Conservation (phyloP, 2,329 filamentous ascomycete genomes). For the Apiospora aurea region DNA sequence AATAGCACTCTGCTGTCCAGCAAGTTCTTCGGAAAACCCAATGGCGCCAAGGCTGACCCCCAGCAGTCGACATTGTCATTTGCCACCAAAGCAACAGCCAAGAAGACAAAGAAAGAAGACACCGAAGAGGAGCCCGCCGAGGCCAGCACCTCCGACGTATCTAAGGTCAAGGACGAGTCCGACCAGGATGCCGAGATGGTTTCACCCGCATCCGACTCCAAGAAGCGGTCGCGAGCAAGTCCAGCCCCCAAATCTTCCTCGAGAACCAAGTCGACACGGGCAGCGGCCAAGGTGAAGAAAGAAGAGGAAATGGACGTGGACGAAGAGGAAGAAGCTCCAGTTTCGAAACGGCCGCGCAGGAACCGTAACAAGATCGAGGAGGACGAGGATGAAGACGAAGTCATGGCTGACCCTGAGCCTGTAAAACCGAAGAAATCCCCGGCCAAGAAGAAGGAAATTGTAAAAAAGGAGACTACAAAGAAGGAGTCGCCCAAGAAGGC, state of each 20-base stretch:
- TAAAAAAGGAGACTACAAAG: slow-evolving; percentile 41
- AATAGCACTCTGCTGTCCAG: slow-evolving; percentile 52
- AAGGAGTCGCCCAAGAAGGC: slow-evolving; percentile 29
- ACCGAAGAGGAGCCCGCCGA: slow-evolving; percentile 30
- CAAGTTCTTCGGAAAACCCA: slow-evolving; percentile 81
- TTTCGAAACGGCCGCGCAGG: slow-evolving; percentile 60
- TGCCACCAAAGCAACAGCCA: slow-evolving; percentile 60
- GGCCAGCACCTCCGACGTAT: slow-evolving; percentile 29
- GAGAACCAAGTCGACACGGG: slow-evolving; percentile 32
- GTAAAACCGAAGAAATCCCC: slow-evolving; percentile 36
- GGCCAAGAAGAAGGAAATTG: slow-evolving; percentile 37
- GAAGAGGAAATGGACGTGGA: slow-evolving; percentile 39
- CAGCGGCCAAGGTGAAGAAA: slow-evolving; percentile 41
- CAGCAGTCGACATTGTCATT: slow-evolving; percentile 85
- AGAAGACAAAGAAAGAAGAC: slow-evolving; percentile 41
- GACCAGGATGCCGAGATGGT: slow-evolving; percentile 47
- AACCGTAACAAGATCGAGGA: slow-evolving; percentile 54
- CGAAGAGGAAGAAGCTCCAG: slow-evolving; percentile 40
- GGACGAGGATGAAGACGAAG: slow-evolving; percentile 57
- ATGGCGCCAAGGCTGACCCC: slow-evolving; percentile 64
- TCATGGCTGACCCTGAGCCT: slow-evolving; percentile 43
- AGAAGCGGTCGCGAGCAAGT: slow-evolving; percentile 51
- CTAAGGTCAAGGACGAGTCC: slow-evolving; percentile 34
- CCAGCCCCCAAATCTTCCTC: slow-evolving; percentile 35
- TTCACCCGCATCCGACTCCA: slow-evolving; percentile 48